Evolutionary conservation across 352 stramenopile genomes (phyloP).

Genomic region (Pythium utonaiense): DNA sequence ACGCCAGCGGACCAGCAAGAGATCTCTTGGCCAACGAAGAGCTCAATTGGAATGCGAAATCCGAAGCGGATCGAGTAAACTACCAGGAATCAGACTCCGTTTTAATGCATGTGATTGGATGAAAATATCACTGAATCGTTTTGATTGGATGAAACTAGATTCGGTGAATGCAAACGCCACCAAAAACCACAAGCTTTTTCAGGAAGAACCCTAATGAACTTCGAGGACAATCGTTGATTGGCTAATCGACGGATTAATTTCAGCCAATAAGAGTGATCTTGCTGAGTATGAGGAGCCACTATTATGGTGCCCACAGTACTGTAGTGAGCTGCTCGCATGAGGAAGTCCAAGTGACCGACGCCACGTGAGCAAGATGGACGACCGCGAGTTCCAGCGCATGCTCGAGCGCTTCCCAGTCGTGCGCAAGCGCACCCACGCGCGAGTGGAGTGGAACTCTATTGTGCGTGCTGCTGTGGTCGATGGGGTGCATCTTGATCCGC

Average conservation of each 20-base stretch:
- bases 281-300: neutral
- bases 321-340: conserved; percentile 1
- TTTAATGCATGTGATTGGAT: conserved; percentile 7
- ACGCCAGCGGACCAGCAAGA: neutral
- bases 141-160: conserved; percentile 26
- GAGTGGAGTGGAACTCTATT: conserved; percentile 79
- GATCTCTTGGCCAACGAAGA: neutral
- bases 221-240: neutral
- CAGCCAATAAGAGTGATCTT: conserved; percentile 14
- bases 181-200: conserved; percentile 29
- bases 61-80: conserved; percentile 20
- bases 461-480: conserved; percentile 11
- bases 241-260: conserved; percentile 2
- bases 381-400: conserved; percentile 60
- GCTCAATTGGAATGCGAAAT: conserved; percentile 23
- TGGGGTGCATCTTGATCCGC: neutral
- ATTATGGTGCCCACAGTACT: neutral
- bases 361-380: conserved; percentile 46
- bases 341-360: neutral
- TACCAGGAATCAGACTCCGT: conserved; percentile 12
- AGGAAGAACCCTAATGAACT: conserved; percentile 1
- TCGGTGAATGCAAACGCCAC: conserved; percentile 15
- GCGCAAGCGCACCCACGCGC: conserved; percentile 73
- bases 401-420: conserved; percentile 74
- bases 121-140: neutral